Conservation (phyloP, 805 yeast genomes). For the Debaryomyces tyrocola region DNA sequence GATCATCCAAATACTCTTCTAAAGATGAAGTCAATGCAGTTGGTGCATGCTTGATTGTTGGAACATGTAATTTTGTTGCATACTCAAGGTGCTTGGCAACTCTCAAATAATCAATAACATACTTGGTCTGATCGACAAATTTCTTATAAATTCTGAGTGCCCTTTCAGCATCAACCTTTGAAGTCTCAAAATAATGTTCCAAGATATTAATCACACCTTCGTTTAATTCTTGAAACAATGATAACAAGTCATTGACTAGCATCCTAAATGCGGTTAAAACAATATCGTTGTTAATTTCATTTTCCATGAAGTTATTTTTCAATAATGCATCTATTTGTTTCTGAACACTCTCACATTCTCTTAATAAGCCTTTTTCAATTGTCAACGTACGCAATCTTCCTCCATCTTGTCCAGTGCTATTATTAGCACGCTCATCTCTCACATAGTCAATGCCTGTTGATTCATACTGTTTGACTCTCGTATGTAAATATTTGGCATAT, state of each 20-base stretch:
- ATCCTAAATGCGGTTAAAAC: conserved; percentile 81
- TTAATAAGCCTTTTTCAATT: conserved; percentile 75
- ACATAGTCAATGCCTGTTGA: conserved; percentile 72
- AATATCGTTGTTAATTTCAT: conserved; percentile 82
- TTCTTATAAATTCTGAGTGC: conserved; percentile 81
- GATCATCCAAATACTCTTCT: conserved; percentile 86
- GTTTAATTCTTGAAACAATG: conserved; percentile 84
- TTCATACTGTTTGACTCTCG: conserved; percentile 70
- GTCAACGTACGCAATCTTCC: conserved; percentile 64
- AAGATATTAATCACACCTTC: conserved; percentile 94
- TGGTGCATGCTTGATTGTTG: conserved; percentile 96
- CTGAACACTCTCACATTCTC: conserved; percentile 85
- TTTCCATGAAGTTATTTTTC: conserved; percentile 72
- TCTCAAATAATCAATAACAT: conserved; percentile 83
- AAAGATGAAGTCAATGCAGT: conserved; percentile 84
- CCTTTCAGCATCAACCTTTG: conserved; percentile 79
- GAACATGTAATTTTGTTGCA: conserved; percentile 86
- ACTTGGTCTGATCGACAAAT: conserved; percentile 82
- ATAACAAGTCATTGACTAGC: conserved; percentile 84
- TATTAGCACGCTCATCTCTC: conserved; percentile 57
- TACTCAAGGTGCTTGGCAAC: conserved; percentile 87
- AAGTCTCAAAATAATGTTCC: conserved; percentile 94
- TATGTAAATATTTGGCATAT: conserved; percentile 69
- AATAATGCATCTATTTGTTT: conserved; percentile 74
- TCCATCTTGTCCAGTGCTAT: conserved; percentile 47